A percentile compares a stretch with the other conserved stretches of the same genome.
Conservation (phyloP, 2,329 filamentous ascomycete genomes). For the Clarireedia paspali region DNA sequence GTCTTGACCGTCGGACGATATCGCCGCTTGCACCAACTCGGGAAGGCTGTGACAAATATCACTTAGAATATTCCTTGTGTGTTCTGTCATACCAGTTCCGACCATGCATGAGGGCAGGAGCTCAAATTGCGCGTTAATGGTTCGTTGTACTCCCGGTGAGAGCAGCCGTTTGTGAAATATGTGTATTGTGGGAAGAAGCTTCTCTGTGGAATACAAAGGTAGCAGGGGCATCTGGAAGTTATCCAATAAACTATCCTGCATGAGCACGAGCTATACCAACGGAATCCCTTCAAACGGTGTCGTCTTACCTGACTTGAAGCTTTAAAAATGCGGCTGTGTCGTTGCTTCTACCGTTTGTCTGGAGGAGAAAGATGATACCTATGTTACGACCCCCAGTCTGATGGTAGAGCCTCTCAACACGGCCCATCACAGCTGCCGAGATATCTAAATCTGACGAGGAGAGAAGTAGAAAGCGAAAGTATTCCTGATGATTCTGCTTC, state of each 20-base stretch:
- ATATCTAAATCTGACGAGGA: constrained; percentile 22
- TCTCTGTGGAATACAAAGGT: constrained; percentile 18
- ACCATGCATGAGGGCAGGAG: constrained; percentile 26
- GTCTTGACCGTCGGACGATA: constrained; percentile 18
- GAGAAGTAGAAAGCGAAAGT: constrained; percentile 25
- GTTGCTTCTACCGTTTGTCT: constrained; percentile 13
- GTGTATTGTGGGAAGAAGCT: constrained; percentile 20
- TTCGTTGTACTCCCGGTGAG: background rate
- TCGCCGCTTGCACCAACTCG: constrained; percentile 22
- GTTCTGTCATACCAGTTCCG: constrained; percentile 24
- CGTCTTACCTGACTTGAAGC: constrained; percentile 25
- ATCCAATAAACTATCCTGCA: constrained; percentile 18
- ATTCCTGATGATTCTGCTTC: constrained; percentile 10
- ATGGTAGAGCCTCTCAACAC: constrained; percentile 28
- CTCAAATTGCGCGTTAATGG: constrained; percentile 10
- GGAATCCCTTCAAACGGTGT: background rate
- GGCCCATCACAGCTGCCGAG: constrained; percentile 12
- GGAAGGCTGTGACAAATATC: constrained; percentile 25
- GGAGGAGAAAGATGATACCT: constrained; percentile 28
- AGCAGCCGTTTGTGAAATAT: constrained; percentile 24
- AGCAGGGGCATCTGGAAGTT: constrained; percentile 26
- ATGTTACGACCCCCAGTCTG: constrained; percentile 25
- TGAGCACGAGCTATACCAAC: constrained; percentile 4
- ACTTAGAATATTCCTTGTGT: constrained; percentile 27
- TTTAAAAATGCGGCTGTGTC: constrained; percentile 23